These are phyloP conservation scores for Aspergillus candidus DNA, from an alignment of 2,329 filamentous ascomycete genomes.

Conservation along the genomic window DNA sequence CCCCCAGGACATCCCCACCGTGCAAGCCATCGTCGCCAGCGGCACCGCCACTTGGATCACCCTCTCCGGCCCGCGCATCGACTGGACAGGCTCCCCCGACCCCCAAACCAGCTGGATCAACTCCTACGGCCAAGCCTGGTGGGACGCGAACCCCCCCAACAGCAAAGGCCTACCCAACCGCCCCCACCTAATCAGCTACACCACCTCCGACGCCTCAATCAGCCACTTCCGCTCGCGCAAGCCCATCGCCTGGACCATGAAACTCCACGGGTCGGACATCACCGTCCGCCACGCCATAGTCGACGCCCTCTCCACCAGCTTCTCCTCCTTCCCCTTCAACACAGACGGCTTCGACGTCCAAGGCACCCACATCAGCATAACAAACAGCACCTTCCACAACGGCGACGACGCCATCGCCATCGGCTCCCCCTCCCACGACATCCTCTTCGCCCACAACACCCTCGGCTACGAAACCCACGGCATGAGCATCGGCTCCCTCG, in stretches of 20 bases:
- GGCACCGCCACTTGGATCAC: conserved; percentile 34
- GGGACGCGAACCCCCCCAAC: conserved; percentile 38
- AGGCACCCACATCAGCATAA: conserved; percentile 24
- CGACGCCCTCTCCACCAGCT: conserved; percentile 32
- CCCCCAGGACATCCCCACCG: conserved; percentile 34
- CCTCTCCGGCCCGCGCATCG: conserved; percentile 21
- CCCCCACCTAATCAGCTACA: conserved; percentile 39
- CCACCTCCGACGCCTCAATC: conserved; percentile 32
- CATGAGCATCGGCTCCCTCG: conserved; percentile 41
- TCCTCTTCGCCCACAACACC: conserved; percentile 35
- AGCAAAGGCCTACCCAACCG: conserved; percentile 35
- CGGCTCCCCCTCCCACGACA: conserved; percentile 32
- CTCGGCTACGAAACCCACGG: conserved; percentile 43
- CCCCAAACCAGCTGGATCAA: conserved; percentile 41
- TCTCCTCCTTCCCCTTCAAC: conserved; percentile 37
- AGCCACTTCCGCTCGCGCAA: conserved; percentile 39
- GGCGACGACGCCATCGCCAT: conserved; percentile 43
- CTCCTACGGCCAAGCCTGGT: conserved; percentile 43
- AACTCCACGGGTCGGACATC: conserved; percentile 37
- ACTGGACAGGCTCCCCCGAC: conserved; percentile 29
- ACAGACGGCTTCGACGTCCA: conserved; percentile 31
- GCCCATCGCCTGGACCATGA: conserved; percentile 41
- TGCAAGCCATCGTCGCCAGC: conserved; percentile 32
- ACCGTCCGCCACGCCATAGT: conserved; percentile 37
- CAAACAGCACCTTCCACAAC: conserved; percentile 35